phyloP scores from a whole-genome alignment of 495 filamentous ascomycete genomes.

The Sabuloglossum arenarium region DNA sequence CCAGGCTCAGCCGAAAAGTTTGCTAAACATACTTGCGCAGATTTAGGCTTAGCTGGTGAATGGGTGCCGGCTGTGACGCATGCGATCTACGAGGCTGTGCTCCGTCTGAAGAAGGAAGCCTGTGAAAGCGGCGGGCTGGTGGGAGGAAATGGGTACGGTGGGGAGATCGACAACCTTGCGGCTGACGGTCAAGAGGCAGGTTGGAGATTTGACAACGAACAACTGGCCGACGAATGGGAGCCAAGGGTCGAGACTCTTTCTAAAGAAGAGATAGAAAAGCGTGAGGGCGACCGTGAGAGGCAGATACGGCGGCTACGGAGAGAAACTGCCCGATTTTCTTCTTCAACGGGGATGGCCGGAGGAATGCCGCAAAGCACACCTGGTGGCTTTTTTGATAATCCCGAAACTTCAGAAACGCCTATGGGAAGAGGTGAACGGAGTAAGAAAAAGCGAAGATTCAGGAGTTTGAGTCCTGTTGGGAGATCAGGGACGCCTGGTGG shows the following conservation, averaged over 20 bases:
- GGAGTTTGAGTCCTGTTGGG: constrained; percentile 60
- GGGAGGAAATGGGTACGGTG: constrained; percentile 42
- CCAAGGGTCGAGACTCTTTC: constrained; percentile 74
- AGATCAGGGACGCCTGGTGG: constrained; percentile 47
- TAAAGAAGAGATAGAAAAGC: constrained; percentile 94
- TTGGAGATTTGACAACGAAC: constrained; percentile 86
- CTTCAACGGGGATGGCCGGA: constrained; percentile 51
- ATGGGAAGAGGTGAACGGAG: constrained; percentile 76
- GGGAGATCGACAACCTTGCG: constrained; percentile 78
- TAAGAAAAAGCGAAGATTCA: constrained; percentile 84
- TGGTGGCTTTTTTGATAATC: constrained; percentile 29
- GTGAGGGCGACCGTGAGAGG: constrained; percentile 83
- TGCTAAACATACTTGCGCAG: constrained; percentile 76
- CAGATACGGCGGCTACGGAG: constrained; percentile 70
- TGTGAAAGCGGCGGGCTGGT: constrained; percentile 73
- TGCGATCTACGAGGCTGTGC: constrained; percentile 88
- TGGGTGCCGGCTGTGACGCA: constrained; percentile 90
- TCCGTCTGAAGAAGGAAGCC: constrained; percentile 87
- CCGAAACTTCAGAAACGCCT: constrained; percentile 29
- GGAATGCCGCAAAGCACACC: constrained; percentile 32
- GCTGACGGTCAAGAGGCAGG: constrained; percentile 59
- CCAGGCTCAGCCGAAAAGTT: constrained; percentile 82
- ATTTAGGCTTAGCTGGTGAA: constrained; percentile 73
- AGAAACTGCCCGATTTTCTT: constrained; percentile 84
- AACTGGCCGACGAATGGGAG: constrained; percentile 81